Conservation (phyloP, 2,329 filamentous ascomycete species). For the Aspergillus piperis region DNA sequence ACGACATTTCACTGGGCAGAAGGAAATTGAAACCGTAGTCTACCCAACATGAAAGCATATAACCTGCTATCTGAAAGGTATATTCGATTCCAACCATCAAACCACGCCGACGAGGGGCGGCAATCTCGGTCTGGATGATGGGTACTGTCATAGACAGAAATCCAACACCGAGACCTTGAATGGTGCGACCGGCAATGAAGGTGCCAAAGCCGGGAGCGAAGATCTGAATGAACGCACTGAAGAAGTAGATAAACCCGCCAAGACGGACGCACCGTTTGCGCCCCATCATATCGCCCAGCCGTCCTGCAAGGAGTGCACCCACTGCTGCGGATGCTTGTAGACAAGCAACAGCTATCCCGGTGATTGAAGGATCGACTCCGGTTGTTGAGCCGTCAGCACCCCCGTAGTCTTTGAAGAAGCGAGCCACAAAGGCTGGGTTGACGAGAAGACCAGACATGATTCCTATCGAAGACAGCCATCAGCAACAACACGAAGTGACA, state of each 20-base stretch:
- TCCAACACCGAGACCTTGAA: slow-evolving; percentile 39
- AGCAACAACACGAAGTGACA: no score
- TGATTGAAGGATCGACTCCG: slow-evolving; percentile 40
- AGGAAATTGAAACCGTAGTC: slow-evolving; percentile 43
- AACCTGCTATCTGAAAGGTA: slow-evolving; percentile 40
- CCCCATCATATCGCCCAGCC: slow-evolving; percentile 29
- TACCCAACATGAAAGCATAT: slow-evolving; percentile 45
- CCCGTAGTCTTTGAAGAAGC: slow-evolving; percentile 43
- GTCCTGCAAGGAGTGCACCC: no score
- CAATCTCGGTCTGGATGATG: no score
- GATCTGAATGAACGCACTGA: slow-evolving; percentile 41
- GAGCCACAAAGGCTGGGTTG: slow-evolving; percentile 43
- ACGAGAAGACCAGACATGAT: slow-evolving; percentile 46
- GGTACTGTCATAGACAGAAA: no score
- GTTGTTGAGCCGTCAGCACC: slow-evolving; percentile 35
- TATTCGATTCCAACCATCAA: slow-evolving; percentile 44
- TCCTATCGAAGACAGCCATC: slow-evolving; percentile 21
- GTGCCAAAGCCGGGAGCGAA: slow-evolving; percentile 38
- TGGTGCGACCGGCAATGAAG: slow-evolving; percentile 37
- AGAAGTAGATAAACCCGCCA: slow-evolving; percentile 41
- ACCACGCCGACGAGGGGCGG: no score
- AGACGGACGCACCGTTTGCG: slow-evolving; percentile 40
- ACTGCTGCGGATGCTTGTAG: slow-evolving; percentile 11
- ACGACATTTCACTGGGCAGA: slow-evolving; percentile 35
- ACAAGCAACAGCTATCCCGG: slow-evolving; percentile 41